A percentile compares a stretch with the other conserved stretches of the same genome.
Conservation (phyloP, 1,284 basidiomycete species). For the Apiotrichum montevideense region DNA sequence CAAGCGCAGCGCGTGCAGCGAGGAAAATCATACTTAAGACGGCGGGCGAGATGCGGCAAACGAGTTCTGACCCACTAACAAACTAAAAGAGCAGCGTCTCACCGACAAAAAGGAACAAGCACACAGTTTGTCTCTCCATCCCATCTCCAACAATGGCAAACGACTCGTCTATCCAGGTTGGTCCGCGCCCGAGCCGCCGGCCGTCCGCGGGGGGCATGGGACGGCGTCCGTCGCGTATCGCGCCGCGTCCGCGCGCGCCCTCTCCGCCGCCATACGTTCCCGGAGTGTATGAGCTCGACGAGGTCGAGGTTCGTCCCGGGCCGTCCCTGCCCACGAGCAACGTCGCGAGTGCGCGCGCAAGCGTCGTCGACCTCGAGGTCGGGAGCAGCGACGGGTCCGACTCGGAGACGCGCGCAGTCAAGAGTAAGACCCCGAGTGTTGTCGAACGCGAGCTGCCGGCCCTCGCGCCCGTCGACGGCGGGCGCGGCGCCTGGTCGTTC, state of each 20-base stretch:
- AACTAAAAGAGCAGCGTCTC: too few relatives aligned
- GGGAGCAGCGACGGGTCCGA: not conserved
- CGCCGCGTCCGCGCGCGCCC: not conserved
- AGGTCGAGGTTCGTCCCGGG: not conserved
- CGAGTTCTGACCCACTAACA: too few relatives aligned
- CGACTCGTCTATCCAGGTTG: too few relatives aligned
- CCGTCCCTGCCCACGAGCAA: not conserved
- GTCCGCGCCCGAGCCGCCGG: too few relatives aligned
- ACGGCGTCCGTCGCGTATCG: not conserved
- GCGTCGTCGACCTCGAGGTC: constrained; percentile 1
- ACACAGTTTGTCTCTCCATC: too few relatives aligned
- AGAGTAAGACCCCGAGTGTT: too few relatives aligned
- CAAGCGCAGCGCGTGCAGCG: too few relatives aligned
- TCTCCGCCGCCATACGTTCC: not conserved
- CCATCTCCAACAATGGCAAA: too few relatives aligned
- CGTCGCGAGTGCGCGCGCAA: not conserved
- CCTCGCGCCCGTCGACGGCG: constrained; percentile 40
- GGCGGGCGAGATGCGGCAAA: too few relatives aligned
- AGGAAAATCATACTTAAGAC: too few relatives aligned
- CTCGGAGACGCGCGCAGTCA: not conserved
- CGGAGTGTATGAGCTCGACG: not conserved
- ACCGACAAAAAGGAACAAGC: too few relatives aligned
- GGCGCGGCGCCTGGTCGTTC: constrained; percentile 41
- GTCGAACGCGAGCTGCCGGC: not conserved
- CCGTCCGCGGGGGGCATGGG: too few relatives aligned